Percentiles rank a stretch among this genome's conserved stretches.
phyloP scores from a whole-genome alignment of 345 rosid genomes.

The Eucalyptus marginata region DNA sequence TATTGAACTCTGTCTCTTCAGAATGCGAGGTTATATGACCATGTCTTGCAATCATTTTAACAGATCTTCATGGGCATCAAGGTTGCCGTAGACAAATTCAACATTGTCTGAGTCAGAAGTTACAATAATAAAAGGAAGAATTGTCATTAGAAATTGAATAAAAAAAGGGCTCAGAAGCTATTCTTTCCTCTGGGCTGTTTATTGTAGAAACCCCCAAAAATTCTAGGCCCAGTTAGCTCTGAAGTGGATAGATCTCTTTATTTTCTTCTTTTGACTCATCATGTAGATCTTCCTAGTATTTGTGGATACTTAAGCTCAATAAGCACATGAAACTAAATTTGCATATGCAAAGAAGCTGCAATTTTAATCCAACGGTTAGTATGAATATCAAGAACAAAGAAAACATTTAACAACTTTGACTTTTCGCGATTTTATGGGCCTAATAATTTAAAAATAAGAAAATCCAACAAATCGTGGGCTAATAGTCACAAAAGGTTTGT shows the following conservation, averaged over 20 bases:
- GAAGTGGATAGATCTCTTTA: not conserved
- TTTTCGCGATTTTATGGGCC: not conserved
- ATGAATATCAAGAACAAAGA: not conserved
- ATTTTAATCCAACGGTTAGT: not conserved
- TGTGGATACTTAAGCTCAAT: too few relatives aligned
- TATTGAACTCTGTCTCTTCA: not conserved
- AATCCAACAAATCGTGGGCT: not conserved
- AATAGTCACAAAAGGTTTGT: not conserved
- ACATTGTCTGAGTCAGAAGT: not conserved
- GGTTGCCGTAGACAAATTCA: not conserved
- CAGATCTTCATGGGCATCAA: not conserved
- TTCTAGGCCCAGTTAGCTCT: not conserved
- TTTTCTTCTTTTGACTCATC: not conserved
- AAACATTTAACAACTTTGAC: too few relatives aligned
- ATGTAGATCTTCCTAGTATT: not conserved
- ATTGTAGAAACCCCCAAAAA: not conserved
- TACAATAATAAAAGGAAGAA: not conserved
- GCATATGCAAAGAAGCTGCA: conserved; percentile 39
- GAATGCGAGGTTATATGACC: not conserved
- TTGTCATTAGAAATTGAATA: not conserved
- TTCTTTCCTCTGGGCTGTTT: not conserved
- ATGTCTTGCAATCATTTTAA: not conserved
- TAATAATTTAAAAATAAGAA: not conserved
- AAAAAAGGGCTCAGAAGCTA: not conserved
- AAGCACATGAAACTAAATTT: conserved; percentile 9